Evolutionary conservation across 208 protist species (phyloP).

Genomic region (Leptomonas pyrrhocoris): DNA sequence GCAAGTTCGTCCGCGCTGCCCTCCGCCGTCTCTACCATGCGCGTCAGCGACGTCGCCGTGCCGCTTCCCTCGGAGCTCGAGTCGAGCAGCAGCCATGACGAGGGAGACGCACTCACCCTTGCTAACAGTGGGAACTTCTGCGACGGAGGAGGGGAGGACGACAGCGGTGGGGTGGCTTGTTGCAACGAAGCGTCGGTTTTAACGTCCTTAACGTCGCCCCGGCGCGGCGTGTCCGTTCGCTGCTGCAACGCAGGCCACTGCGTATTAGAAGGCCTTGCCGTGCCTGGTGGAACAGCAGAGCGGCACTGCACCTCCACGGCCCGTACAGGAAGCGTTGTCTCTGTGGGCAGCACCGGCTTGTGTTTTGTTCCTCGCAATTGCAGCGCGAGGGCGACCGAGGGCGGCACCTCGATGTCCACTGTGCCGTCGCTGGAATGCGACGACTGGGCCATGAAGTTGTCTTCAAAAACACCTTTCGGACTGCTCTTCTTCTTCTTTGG

Average conservation of each 20-base stretch:
- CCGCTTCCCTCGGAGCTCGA: background rate
- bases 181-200: background rate
- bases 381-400: background rate
- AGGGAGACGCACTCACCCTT: background rate
- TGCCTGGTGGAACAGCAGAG: background rate
- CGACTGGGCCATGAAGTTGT: background rate
- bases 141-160: background rate
- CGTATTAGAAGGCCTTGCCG: background rate
- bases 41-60: background rate
- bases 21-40: conserved; percentile 1
- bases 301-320: background rate
- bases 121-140: background rate
- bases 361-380: background rate
- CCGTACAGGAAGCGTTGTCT: too few relatives aligned
- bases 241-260: background rate
- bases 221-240: background rate
- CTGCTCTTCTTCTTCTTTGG: too few relatives aligned
- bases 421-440: conserved; percentile 1
- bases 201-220: background rate
- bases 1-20: background rate
- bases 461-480: background rate
- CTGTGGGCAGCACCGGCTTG: background rate
- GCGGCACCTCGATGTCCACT: background rate
- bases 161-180: background rate
- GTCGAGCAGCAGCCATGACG: conserved; percentile 13